Evolutionary conservation across 2,329 filamentous ascomycete species (phyloP), one percentile per base, ranked within the genome.

Genomic region (Xylaria polymorpha): DNA sequence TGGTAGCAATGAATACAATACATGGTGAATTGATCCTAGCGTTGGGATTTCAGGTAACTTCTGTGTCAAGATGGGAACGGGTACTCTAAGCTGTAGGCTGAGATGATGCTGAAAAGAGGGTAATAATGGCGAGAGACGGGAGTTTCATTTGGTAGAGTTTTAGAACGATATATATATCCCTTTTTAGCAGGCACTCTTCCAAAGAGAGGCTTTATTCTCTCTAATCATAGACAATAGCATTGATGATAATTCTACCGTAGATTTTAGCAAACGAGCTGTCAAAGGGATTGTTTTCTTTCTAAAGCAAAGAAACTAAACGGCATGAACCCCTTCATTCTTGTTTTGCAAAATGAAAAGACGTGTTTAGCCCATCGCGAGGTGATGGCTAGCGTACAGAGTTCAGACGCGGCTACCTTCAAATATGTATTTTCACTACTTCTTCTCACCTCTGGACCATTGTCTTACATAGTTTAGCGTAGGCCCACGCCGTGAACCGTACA

Each of bases 401-500:
- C 25, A 20, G 53, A 8, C 2, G 7, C 5, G 18, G 10, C 0
- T 9, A 39, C n/a, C 2, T 6, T 15, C n/a, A 5, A 53, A 10
- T n/a, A 9, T 32, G 7, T 18, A 53, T 4, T 8, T 22, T 18
- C 20, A 3, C 32, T 39, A 9, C 9, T 14, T 22, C 53, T 9
- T 29, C 25, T 61, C 14, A 61, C 2, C 15, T 56, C 32, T 63
- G 32, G 18, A 25, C 15, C 1, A 15, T n/a, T 44, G n/a, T 55
- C 35, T 51, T 64, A n/a, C 70, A 74, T 12, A 74, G 25, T 25
- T 43, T 72, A 3, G 48, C 39, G 20, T 74, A 74, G 29, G 37
- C 56, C 75, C 74, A 76, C 4, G 25, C 68, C 3, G 70, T 63
- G 32, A 75, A 75, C 15, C 61, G 43, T 10, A 76, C 75, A 1